A percentile compares a stretch with the other conserved stretches of the same genome.
phyloP scores from a whole-genome alignment of 495 filamentous ascomycete genomes.

The Articulospora tetracladia region DNA sequence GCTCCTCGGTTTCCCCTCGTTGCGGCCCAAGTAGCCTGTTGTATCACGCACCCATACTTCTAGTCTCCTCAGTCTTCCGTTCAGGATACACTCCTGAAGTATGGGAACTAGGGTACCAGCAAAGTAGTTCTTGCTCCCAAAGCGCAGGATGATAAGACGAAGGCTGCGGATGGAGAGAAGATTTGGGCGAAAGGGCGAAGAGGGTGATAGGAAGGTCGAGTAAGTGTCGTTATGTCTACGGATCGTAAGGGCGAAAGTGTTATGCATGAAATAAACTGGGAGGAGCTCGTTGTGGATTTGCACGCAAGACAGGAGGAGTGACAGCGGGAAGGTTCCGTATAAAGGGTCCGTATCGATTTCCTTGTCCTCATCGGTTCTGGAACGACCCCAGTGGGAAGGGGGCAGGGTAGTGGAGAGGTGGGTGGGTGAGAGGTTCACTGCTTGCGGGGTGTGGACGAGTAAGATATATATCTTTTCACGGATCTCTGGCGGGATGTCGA shows the following conservation, averaged over 20 bases:
- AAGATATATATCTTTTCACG: constrained; percentile 21
- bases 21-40: not conserved
- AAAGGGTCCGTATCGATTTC: not conserved
- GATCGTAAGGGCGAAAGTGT: constrained; percentile 17
- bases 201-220: constrained; percentile 2
- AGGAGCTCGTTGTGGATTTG: constrained; percentile 25
- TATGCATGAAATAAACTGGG: constrained; percentile 19
- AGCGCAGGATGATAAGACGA: constrained; percentile 9
- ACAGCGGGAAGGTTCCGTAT: constrained; percentile 4
- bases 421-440: not conserved
- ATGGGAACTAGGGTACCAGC: constrained; percentile 3
- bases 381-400: not conserved
- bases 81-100: constrained; percentile 23
- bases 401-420: not conserved
- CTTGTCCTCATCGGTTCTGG: no score
- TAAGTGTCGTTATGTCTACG: constrained; percentile 9
- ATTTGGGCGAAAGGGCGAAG: constrained; percentile 12
- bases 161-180: constrained; percentile 8
- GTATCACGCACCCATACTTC: constrained; percentile 9
- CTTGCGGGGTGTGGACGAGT: not conserved
- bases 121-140: constrained; percentile 25
- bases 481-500: constrained; percentile 25
- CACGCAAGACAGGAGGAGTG: constrained; percentile 15
- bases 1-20: not conserved
- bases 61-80: constrained; percentile 19